A percentile compares a stretch with the other conserved stretches of the same genome.
Evolutionary conservation across 2,329 filamentous ascomycete species (phyloP).

Genomic region (Xylaria sp.): DNA sequence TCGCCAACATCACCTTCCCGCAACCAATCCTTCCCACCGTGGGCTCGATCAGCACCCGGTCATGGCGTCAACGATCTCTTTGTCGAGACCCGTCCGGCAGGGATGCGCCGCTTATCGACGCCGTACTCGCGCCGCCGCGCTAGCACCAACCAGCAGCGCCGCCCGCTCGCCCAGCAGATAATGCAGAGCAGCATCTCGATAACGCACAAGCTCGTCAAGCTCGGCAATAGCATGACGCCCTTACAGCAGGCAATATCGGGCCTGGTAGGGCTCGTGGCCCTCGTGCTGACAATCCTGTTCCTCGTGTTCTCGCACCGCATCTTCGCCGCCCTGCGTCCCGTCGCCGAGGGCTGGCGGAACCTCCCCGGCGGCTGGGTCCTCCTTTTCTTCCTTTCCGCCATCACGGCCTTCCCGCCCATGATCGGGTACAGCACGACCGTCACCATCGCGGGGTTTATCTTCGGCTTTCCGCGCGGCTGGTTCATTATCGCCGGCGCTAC

Average conservation of each 20-base stretch:
- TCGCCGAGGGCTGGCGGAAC: constrained; percentile 77
- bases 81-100: constrained; percentile 16
- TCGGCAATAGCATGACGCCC: constrained; percentile 62
- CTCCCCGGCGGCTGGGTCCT: constrained; percentile 75
- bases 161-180: constrained; percentile 47
- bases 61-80: neutral
- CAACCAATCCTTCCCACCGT: constrained; percentile 54
- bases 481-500: constrained; percentile 81
- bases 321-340: constrained; percentile 75
- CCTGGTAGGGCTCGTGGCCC: constrained; percentile 54
- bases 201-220: constrained; percentile 48
- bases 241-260: constrained; percentile 67
- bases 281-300: constrained; percentile 68
- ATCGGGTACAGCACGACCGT: constrained; percentile 83
- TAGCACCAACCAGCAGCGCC: constrained; percentile 26
- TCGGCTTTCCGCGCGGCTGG: constrained; percentile 71
- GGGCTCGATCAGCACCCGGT: constrained; percentile 36
- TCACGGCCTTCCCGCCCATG: constrained; percentile 82
- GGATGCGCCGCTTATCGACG: constrained; percentile 50
- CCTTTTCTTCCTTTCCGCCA: constrained; percentile 75
- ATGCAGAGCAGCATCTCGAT: constrained; percentile 52
- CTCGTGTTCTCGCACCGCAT: constrained; percentile 80
- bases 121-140: constrained; percentile 43
- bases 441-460: constrained; percentile 61
- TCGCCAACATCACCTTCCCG: constrained; percentile 41